These are phyloP conservation scores for Scleroderma citrinum DNA, from an alignment of 768 basidiomycete species.

Conservation along the genomic window DNA sequence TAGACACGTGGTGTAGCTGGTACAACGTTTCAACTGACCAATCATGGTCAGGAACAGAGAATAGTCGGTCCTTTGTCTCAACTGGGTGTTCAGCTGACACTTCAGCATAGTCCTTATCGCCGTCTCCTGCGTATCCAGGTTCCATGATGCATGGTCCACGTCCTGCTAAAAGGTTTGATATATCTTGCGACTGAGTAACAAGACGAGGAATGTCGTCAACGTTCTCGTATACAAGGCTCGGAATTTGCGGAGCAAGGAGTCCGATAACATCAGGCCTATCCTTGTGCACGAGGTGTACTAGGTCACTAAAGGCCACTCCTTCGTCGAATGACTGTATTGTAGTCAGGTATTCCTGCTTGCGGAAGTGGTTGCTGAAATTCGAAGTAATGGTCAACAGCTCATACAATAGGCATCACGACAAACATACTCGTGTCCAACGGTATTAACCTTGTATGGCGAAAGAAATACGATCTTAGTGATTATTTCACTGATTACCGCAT, in stretches of 20 bases:
- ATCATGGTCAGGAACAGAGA: too few species aligned
- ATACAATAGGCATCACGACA: not conserved
- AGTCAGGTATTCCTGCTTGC: not conserved
- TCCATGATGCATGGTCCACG: not conserved
- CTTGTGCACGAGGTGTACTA: constrained; percentile 14
- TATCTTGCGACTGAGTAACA: not conserved
- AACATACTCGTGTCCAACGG: not conserved
- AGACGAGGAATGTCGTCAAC: not conserved
- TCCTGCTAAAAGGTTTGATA: not conserved
- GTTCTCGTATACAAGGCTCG: not conserved
- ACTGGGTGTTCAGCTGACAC: too few species aligned
- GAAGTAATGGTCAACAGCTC: not conserved
- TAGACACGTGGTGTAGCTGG: constrained; percentile 14
- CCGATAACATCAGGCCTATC: not conserved
- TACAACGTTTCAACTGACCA: too few species aligned
- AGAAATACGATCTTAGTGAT: not conserved
- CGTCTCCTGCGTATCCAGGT: constrained; percentile 15
- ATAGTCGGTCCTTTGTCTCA: too few species aligned
- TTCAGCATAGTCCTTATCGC: constrained; percentile 12
- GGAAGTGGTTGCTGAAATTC: not conserved
- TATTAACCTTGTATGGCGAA: not conserved
- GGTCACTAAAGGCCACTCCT: not conserved
- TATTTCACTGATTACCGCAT: not conserved
- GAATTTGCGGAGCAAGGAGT: not conserved
- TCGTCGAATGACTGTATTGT: constrained; percentile 1